These are phyloP conservation scores for Opeltia flavorubescens DNA, from an alignment of 495 filamentous ascomycete genomes.

Conservation along the genomic window DNA sequence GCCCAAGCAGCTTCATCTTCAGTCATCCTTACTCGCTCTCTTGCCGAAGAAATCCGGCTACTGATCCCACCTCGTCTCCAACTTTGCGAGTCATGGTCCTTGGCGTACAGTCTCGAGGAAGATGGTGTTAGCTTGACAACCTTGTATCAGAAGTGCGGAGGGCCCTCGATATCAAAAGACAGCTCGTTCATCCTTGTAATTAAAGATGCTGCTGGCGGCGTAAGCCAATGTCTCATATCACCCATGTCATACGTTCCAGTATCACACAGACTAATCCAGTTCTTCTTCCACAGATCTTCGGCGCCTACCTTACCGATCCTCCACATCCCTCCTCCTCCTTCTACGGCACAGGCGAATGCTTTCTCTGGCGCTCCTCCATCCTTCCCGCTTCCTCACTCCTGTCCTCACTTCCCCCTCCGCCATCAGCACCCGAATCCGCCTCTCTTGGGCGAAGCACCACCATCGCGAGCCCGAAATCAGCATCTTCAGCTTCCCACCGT, in stretches of 20 bases:
- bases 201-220: slow-evolving; percentile 56
- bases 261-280: slow-evolving; percentile 7
- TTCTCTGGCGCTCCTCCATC: slow-evolving; percentile 79
- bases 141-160: slow-evolving; percentile 63
- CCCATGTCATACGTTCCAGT: not conserved
- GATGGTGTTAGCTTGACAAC: slow-evolving; percentile 79
- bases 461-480: slow-evolving; percentile 23
- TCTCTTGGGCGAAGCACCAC: slow-evolving; percentile 65
- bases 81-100: slow-evolving; percentile 70
- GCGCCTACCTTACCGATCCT: slow-evolving; percentile 82
- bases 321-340: slow-evolving; percentile 71
- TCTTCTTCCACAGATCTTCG: slow-evolving; percentile 50
- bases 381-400: slow-evolving; percentile 36
- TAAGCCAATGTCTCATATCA: slow-evolving; percentile 27
- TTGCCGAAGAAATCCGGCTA: slow-evolving; percentile 90
- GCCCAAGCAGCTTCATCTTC: slow-evolving; percentile 18
- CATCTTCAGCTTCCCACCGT: slow-evolving; percentile 17
- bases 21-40: slow-evolving; percentile 47
- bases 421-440: slow-evolving; percentile 45
- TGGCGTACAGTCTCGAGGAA: slow-evolving; percentile 85
- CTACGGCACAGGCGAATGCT: slow-evolving; percentile 94
- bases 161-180: slow-evolving; percentile 50
- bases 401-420: slow-evolving; percentile 47
- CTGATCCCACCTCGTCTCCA: slow-evolving; percentile 76
- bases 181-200: slow-evolving; percentile 74